Base-by-base conservation (phyloP, 2,329 filamentous ascomycete species). In the Ceratocystis papillata region DNA sequence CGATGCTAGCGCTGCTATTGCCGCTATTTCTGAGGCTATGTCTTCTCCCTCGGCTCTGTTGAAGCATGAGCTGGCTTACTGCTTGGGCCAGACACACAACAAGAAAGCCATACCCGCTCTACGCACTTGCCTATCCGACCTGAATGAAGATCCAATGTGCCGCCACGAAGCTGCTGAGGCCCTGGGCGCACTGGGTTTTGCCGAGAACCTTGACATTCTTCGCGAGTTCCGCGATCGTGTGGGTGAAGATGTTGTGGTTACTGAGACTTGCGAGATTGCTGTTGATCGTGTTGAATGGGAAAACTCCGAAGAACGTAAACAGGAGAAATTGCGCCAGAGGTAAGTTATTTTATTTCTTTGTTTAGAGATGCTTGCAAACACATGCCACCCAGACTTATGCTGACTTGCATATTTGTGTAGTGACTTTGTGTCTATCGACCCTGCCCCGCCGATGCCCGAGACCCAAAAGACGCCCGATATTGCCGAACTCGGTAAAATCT, bases 61-160 rank as follows among this genome's bases (percentile, higher is more conserved):
- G 60, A 97, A 97, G 79, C 94, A 99, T 76, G 94, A 99, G 75
- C 82, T 99, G 62, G 94, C 94, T 30, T 99, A 99, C 78, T 99
- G 94, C 74, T 83, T 99, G 1, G 94, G 94, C 6, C 94, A 99
- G 77, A 93, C 89, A 1, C 86, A 86, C 67, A 90, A 96, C 73
- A 76, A 81, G 63, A 86, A 86, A 59, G 88, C 92, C 0, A 83
- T 91, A 8, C 81, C 86, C 8, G 87, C 85, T 69, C 79, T 99
- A 70, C 83, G 86, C 67, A 77, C 80, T 12, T 90, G 95, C 15
- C 79, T 97, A 67, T 82, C 88, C 70, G 84, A 97, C 75, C 78
- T 85, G 69, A 74, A 84, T n/a, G 90, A 97, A 76, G 92, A 97
- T 78, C 77, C 88, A 46, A 99, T 99, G 92, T 95, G 90, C 76